Evolutionary conservation across 352 stramenopile species (phyloP).

Genomic region (Sclerospora graminicola): DNA sequence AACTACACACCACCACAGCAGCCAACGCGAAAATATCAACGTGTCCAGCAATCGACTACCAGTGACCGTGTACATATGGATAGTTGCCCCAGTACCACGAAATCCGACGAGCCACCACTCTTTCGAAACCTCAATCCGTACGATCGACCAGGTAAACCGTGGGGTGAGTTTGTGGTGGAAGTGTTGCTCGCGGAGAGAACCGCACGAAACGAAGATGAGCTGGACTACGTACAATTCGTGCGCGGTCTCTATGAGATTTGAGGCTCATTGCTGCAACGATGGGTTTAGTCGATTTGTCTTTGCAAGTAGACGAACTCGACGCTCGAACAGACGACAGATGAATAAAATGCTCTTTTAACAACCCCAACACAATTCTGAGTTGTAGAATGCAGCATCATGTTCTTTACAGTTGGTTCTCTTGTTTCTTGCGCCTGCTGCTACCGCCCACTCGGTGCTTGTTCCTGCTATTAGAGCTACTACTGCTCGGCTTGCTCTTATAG

Average conservation of each 20-base stretch:
- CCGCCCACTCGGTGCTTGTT: conserved; percentile 13
- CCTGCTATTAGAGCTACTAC: conserved; percentile 19
- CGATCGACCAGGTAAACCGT: conserved; percentile 9
- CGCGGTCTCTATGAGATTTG: conserved; percentile 21
- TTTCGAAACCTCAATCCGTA: conserved; percentile 9
- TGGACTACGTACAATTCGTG: conserved; percentile 23
- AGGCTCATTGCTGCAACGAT: conserved; percentile 3
- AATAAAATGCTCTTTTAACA: neutral
- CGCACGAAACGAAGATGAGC: conserved; percentile 18
- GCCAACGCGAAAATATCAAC: conserved; percentile 3
- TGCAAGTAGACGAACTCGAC: conserved; percentile 6
- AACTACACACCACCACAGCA: neutral
- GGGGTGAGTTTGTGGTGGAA: conserved; percentile 21
- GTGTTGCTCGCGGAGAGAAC: conserved; percentile 18
- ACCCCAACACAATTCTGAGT: conserved; percentile 8
- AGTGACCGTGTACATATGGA: neutral
- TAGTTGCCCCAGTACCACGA: neutral
- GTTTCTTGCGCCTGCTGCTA: conserved; percentile 21
- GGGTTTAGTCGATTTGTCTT: no score
- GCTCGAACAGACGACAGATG: neutral
- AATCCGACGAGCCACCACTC: neutral
- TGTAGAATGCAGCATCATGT: conserved; percentile 6
- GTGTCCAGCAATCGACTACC: conserved; percentile 1
- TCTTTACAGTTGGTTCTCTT: conserved; percentile 18
- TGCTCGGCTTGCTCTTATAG: conserved; percentile 20